Conservation (phyloP, 2,329 filamentous ascomycete genomes). For the Phyllosticta citrichinensis region DNA sequence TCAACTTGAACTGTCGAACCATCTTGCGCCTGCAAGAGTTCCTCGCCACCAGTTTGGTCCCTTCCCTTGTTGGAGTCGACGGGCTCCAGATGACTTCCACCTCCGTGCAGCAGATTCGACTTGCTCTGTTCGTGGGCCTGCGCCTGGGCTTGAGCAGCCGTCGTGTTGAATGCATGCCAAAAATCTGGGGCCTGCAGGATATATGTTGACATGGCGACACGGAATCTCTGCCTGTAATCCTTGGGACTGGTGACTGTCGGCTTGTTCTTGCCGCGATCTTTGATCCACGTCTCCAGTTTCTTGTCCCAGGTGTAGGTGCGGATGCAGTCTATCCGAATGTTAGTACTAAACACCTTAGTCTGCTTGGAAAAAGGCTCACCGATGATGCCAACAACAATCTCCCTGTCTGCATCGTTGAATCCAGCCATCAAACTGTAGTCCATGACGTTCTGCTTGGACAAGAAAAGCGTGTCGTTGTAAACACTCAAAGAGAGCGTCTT, state of each 20-base stretch:
- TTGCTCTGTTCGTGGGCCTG: not conserved
- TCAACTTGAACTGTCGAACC: not conserved
- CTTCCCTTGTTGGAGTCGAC: not conserved
- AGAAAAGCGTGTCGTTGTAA: constrained; percentile 94
- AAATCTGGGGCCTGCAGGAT: constrained; percentile 66
- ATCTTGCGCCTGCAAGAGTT: not conserved
- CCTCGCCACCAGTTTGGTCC: not conserved
- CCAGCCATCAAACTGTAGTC: constrained; percentile 98
- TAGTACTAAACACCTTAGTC: not conserved
- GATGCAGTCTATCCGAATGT: constrained; percentile 61
- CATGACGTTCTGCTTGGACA: constrained; percentile 95
- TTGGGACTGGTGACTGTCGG: constrained; percentile 96
- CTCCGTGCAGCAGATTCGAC: not conserved
- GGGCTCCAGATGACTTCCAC: not conserved
- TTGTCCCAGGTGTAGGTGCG: constrained; percentile 99
- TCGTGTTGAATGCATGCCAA: constrained; percentile 55
- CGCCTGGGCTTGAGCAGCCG: not conserved
- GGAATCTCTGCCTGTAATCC: constrained; percentile 92
- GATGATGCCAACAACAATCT: constrained; percentile 94
- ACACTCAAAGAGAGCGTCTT: constrained; percentile 84
- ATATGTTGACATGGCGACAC: constrained; percentile 91
- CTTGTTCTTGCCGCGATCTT: constrained; percentile 78
- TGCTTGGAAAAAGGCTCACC: constrained; percentile 16
- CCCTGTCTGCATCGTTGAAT: constrained; percentile 79
- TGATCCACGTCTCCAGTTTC: constrained; percentile 99